Conservation (phyloP, 495 filamentous ascomycete genomes). For the Lentithecium fluviatile region DNA sequence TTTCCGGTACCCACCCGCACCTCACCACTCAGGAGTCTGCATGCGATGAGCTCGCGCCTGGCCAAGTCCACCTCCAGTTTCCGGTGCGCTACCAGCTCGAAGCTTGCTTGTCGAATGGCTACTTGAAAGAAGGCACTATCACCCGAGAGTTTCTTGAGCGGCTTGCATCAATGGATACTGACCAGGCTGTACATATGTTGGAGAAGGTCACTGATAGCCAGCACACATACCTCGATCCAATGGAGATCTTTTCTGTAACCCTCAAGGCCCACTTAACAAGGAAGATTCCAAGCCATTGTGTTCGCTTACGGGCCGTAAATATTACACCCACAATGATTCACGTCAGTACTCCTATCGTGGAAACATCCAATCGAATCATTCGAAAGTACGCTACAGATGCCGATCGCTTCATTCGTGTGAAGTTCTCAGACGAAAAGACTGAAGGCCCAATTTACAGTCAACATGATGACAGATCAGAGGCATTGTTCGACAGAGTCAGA, state of each 20-base stretch:
- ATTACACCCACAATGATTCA: constrained; percentile 82
- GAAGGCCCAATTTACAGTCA: constrained; percentile 57
- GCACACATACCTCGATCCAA: constrained; percentile 64
- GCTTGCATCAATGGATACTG: constrained; percentile 53
- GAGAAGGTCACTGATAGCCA: constrained; percentile 63
- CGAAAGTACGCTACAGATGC: constrained; percentile 63
- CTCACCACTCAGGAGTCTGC: constrained; percentile 39
- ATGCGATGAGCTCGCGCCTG: constrained; percentile 6
- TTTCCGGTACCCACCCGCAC: constrained; percentile 8
- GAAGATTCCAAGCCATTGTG: constrained; percentile 68
- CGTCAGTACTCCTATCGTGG: constrained; percentile 72
- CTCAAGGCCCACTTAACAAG: constrained; percentile 49
- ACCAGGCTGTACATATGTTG: constrained; percentile 54
- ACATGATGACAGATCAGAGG: constrained; percentile 59
- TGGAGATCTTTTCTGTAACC: constrained; percentile 64
- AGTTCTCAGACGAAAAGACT: constrained; percentile 81
- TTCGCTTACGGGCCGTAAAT: constrained; percentile 68
- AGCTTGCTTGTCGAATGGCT: constrained; percentile 77
- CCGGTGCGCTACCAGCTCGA: constrained; percentile 85
- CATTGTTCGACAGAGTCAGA: constrained; percentile 71
- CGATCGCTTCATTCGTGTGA: constrained; percentile 88
- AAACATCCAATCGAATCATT: constrained; percentile 85
- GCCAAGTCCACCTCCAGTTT: constrained; percentile 56
- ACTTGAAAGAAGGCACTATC: constrained; percentile 78
- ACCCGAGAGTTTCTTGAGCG: constrained; percentile 60